phyloP scores from a whole-genome alignment of 208 protist species.

The Angomonas deanei region DNA sequence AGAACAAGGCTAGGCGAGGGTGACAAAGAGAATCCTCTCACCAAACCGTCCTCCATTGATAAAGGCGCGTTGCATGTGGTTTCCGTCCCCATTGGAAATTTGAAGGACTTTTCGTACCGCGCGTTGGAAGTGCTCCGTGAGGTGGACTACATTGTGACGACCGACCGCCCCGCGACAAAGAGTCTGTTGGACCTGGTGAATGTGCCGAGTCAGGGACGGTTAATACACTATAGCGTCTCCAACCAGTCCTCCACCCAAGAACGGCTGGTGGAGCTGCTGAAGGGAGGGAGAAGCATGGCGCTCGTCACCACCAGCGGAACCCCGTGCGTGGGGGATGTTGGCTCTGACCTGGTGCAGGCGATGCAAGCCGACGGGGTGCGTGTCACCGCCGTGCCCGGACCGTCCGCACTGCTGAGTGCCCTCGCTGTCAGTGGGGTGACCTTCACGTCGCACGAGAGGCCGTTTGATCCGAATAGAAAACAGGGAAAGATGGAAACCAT shows the following conservation, averaged over 20 bases:
- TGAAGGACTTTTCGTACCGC: slow-evolving; percentile 88
- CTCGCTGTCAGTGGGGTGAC: slow-evolving; percentile 72
- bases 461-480: neutral
- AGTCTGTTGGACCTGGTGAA: slow-evolving; percentile 80
- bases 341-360: slow-evolving; percentile 68
- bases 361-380: slow-evolving; percentile 74
- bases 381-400: slow-evolving; percentile 80
- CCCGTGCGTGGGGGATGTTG: slow-evolving; percentile 84
- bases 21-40: slow-evolving; percentile 77
- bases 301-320: slow-evolving; percentile 84
- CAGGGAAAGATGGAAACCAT: neutral
- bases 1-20: slow-evolving; percentile 39
- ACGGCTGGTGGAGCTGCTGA: slow-evolving; percentile 81
- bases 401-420: slow-evolving; percentile 73
- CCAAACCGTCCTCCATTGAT: slow-evolving; percentile 73
- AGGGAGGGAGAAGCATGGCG: slow-evolving; percentile 86
- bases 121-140: slow-evolving; percentile 74
- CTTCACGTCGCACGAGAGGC: slow-evolving; percentile 38
- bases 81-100: slow-evolving; percentile 88
- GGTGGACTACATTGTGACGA: slow-evolving; percentile 88
- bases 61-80: slow-evolving; percentile 77
- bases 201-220: slow-evolving; percentile 65
- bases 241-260: slow-evolving; percentile 56
- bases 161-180: slow-evolving; percentile 76
- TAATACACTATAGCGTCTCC: slow-evolving; percentile 82